Evolutionary conservation across 768 basidiomycete genomes (phyloP), one percentile per base, ranked within the genome.

Genomic region (Psilocybe azurescens): DNA sequence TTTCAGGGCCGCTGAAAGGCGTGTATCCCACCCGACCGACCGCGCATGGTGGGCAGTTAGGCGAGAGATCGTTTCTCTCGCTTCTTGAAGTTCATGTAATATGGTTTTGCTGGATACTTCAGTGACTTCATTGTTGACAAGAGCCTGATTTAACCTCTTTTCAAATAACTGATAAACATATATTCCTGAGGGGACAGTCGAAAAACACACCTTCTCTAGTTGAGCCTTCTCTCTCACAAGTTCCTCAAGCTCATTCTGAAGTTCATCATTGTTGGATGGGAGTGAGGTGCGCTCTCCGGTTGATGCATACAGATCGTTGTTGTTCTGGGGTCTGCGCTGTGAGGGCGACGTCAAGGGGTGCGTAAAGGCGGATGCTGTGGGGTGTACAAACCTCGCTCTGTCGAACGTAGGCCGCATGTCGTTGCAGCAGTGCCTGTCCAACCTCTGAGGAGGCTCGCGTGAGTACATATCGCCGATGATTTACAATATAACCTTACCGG

Each of bases 331-430:
- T 46, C 59, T 63, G 53, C 65, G 59, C 68, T 70, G 52, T 56
- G 57, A 30, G 50, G 28, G 49, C 30, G 48, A 51, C 52, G 30
- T 61, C 49, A 58, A 61, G 38, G 41, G 41, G 39, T 41, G 41
- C 3, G 16, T 53, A 52, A 39, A 30, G 41, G 49, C 29, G 16
- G 51, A 20, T 36, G 3, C n/a, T 49, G 41, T 46, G 54, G 59
- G 60, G 54, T 29, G 57, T 36, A 75, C 81, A 50, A 65, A 86
- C 88, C 84, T 91, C 87, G 59, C 88, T 85, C 69, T 83, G 83
- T 52, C 89, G 86, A 30, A 94, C 87, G 74, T 93, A 93, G 3
- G 90, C 91, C 76, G 96, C 95, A 71, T 96, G 94, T 62, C 89
- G 81, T 69, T 91, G 88, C 52, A 97, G 74, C 51, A 97, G 76